Evolutionary conservation across 176 grass and related monocot genomes (phyloP), one percentile per base, ranked within the genome.

Genomic region (Alloteropsis semialata): DNA sequence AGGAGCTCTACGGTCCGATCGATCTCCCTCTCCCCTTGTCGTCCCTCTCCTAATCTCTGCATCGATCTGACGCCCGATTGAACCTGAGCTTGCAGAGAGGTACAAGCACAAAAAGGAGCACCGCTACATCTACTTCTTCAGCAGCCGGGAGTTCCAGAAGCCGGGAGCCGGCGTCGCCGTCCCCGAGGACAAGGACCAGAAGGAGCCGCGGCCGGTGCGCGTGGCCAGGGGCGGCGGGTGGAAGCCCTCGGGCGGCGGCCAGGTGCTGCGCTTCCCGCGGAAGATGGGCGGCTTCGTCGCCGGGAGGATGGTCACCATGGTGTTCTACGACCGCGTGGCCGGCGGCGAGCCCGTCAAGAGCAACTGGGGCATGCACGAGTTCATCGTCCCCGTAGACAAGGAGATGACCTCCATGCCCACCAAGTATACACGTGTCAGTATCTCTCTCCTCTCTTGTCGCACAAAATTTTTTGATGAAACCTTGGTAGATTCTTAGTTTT

Each of bases 41-140:
- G 2, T 22, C 6, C 25, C 4, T 7, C 16, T 29, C 54, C n/a
- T n/a, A n/a, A n/a, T 10, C 25, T 43, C 51, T 19, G 1, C 3
- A 19, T 11, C 49, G 6, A 19, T 11, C 21, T 22, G 51, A 54
- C 21, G 19, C 3, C 19, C 19, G 50, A n/a, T 2, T 15, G 19
- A n/a, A n/a, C n/a, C n/a, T n/a, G n/a, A 24, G 10, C 18, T 24
- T 24, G 28, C 85, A 87, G 79, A 77, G 11, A 1, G 0, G 53
- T 82, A 53, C 85, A 53, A 44, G 65, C 2, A 18, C 9, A 1
- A 54, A 65, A 10, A 34, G 65, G 86, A 88, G 86, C 1, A 22
- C 33, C 80, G 44, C 8, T 28, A 0, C 86, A 72, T 88, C 80
- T 88, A 88, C 74, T 78, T 87, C 86, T 82, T 88, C 65, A 70